phyloP scores from a whole-genome alignment of 352 stramenopile species.

The Phytopythium oedochilum region DNA sequence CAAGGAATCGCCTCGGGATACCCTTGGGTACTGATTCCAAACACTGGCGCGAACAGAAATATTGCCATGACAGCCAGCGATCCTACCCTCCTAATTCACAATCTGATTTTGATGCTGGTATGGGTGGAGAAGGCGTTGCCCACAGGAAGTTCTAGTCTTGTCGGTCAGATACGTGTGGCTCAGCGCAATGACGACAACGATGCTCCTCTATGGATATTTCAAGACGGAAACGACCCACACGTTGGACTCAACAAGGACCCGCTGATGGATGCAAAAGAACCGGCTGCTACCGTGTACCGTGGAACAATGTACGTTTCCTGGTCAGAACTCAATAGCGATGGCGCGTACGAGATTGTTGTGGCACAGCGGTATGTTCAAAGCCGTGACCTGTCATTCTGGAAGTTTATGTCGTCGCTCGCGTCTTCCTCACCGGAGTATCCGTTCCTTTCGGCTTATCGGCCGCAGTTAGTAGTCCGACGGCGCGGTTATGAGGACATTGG shows the following conservation, averaged over 20 bases:
- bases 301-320: slow-evolving; percentile 57
- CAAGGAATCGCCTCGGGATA: slow-evolving; percentile 26
- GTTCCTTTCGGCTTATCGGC: slow-evolving; percentile 42
- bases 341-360: slow-evolving; percentile 47
- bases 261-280: slow-evolving; percentile 35
- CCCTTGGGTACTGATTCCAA: slow-evolving; percentile 59
- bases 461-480: slow-evolving; percentile 35
- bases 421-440: slow-evolving; percentile 16
- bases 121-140: slow-evolving; percentile 43
- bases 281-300: slow-evolving; percentile 37
- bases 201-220: slow-evolving; percentile 64
- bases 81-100: slow-evolving; percentile 47
- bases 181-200: slow-evolving; percentile 46
- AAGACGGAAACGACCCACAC: slow-evolving; percentile 45
- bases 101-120: slow-evolving; percentile 49
- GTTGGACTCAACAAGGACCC: slow-evolving; percentile 48
- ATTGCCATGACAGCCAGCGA: slow-evolving; percentile 38
- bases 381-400: slow-evolving; percentile 53
- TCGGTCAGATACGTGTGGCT: slow-evolving; percentile 52
- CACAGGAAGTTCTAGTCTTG: slow-evolving; percentile 8
- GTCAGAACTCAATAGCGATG: slow-evolving; percentile 30
- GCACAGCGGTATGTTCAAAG: slow-evolving; percentile 42
- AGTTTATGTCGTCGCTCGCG: slow-evolving; percentile 28
- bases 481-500: slow-evolving; percentile 47
- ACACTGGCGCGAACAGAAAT: slow-evolving; percentile 62